A percentile compares a stretch with the other conserved stretches of the same genome.
phyloP scores from a whole-genome alignment of 2,329 filamentous ascomycete species.

The Aspergillus intermedius region DNA sequence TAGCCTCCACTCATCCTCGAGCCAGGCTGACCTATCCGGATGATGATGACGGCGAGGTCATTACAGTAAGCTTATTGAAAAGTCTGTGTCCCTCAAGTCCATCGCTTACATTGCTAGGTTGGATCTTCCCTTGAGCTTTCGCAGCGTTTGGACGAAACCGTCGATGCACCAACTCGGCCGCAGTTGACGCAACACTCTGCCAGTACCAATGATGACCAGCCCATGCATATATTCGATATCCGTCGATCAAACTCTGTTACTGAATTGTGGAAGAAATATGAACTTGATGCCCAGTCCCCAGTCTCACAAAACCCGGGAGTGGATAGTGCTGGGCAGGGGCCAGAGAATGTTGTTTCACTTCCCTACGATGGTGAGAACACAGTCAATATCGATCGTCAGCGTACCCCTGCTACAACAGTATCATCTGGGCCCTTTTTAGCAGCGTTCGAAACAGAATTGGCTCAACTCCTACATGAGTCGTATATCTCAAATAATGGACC shows the following conservation, averaged over 20 bases:
- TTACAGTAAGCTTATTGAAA: conserved; percentile 33
- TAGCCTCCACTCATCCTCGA: conserved; percentile 35
- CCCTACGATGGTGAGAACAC: background rate
- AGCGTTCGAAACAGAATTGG: conserved; percentile 36
- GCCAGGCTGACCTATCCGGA: conserved; percentile 41
- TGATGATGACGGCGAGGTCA: conserved; percentile 41
- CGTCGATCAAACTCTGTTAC: conserved; percentile 33
- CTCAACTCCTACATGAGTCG: conserved; percentile 25
- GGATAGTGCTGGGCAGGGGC: conserved; percentile 1
- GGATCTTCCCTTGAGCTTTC: conserved; percentile 43
- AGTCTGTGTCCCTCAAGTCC: conserved; percentile 4
- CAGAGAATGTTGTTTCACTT: background rate
- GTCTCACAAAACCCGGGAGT: conserved; percentile 1
- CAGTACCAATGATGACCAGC: conserved; percentile 10
- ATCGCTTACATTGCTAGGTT: conserved; percentile 26
- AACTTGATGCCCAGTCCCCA: conserved; percentile 8
- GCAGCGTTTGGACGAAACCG: conserved; percentile 41
- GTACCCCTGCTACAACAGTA: conserved; percentile 9
- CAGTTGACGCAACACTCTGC: conserved; percentile 6
- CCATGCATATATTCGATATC: conserved; percentile 44
- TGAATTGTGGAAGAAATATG: conserved; percentile 33
- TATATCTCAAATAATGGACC: conserved; percentile 7
- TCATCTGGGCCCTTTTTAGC: conserved; percentile 28
- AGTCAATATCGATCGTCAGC: background rate
- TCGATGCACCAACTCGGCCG: conserved; percentile 9